Conservation (phyloP, 441 rosid genomes). For the Bocquillonia castaneifolia region DNA sequence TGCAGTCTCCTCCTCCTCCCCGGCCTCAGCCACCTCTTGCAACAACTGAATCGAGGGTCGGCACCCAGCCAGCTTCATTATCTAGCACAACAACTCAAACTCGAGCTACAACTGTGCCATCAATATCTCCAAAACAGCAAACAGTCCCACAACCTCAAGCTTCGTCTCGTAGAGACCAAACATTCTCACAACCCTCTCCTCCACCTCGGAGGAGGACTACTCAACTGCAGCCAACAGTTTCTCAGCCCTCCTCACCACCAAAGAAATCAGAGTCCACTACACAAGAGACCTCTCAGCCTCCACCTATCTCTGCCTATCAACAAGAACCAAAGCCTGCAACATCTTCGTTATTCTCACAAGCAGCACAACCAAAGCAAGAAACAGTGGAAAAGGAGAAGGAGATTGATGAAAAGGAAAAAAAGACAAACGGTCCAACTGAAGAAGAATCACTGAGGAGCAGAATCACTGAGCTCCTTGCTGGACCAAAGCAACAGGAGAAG, state of each 20-base stretch:
- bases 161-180: slow-evolving; percentile 30
- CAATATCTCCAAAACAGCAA: slow-evolving; percentile 22
- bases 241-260: slow-evolving; percentile 29
- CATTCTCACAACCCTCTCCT: slow-evolving; percentile 31
- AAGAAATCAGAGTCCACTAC: slow-evolving; percentile 22
- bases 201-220: slow-evolving; percentile 26
- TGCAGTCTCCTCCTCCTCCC: slow-evolving; percentile 16
- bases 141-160: slow-evolving; percentile 28
- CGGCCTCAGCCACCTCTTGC: slow-evolving; percentile 28
- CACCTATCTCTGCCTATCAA: slow-evolving; percentile 19
- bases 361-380: slow-evolving; percentile 22
- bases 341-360: neutral
- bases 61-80: slow-evolving; percentile 26
- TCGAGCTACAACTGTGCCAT: slow-evolving; percentile 23
- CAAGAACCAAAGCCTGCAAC: slow-evolving; percentile 14
- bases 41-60: slow-evolving; percentile 16
- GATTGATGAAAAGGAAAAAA: slow-evolving; percentile 25
- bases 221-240: slow-evolving; percentile 20
- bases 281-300: slow-evolving; percentile 24
- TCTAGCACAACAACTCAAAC: slow-evolving; percentile 16
- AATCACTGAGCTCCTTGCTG: slow-evolving; percentile 20
- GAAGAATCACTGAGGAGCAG: slow-evolving; percentile 25
- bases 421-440: slow-evolving; percentile 11
- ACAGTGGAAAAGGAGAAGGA: slow-evolving; percentile 16
- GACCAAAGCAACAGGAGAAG: slow-evolving; percentile 25